Conservation (phyloP, 2,329 filamentous ascomycete species). For the Sphaerulina vaccinii region DNA sequence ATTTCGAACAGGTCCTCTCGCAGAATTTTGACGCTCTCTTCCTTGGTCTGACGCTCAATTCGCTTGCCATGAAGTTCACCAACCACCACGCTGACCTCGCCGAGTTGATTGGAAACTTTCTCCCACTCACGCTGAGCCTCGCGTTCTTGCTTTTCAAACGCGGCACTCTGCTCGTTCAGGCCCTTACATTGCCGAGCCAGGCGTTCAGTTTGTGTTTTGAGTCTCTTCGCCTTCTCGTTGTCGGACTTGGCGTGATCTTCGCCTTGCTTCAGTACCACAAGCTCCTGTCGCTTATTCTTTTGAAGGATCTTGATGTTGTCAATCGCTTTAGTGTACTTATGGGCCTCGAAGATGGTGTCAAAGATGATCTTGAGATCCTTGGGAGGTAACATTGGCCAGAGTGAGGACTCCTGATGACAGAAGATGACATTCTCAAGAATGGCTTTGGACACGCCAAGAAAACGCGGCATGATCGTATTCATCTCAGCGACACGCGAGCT, state of each 20-base stretch:
- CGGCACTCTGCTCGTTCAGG: constrained; percentile 58
- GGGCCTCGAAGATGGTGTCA: constrained; percentile 95
- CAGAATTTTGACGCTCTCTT: constrained; percentile 69
- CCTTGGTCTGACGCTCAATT: constrained; percentile 68
- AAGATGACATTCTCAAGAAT: constrained; percentile 95
- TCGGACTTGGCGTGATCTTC: constrained; percentile 77
- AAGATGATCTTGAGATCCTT: constrained; percentile 85
- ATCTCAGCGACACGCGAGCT: constrained; percentile 80
- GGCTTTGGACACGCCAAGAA: constrained; percentile 84
- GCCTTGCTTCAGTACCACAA: constrained; percentile 69
- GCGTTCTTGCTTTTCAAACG: constrained; percentile 61
- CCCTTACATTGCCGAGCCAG: constrained; percentile 66
- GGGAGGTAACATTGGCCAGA: constrained; percentile 95
- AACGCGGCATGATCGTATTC: constrained; percentile 71
- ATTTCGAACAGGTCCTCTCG: constrained; percentile 73
- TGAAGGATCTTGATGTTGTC: constrained; percentile 86
- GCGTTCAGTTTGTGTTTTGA: constrained; percentile 57
- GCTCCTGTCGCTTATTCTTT: constrained; percentile 77
- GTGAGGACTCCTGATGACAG: constrained; percentile 95
- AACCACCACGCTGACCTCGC: constrained; percentile 71
- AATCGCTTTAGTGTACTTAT: constrained; percentile 96
- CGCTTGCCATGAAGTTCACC: constrained; percentile 73
- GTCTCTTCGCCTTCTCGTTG: constrained; percentile 77
- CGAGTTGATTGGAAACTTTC: constrained; percentile 70
- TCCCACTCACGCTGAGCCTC: constrained; percentile 52